phyloP scores from a whole-genome alignment of 345 rosid species.

The Eucalyptus grandis region DNA sequence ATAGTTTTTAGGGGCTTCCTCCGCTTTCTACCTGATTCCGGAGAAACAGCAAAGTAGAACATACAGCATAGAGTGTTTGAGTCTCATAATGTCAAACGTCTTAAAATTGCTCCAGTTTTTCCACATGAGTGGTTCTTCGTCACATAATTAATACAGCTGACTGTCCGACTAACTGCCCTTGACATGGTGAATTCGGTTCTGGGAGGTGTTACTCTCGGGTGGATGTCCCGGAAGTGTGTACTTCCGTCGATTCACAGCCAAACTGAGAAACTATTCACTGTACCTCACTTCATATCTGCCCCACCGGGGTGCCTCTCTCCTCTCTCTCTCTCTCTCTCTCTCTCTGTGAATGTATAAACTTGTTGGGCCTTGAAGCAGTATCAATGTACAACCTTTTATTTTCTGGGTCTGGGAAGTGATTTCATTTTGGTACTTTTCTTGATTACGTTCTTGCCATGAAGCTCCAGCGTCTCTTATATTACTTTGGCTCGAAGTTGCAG shows the following conservation, averaged over 20 bases:
- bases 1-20: neutral
- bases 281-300: neutral
- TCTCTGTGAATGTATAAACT: neutral
- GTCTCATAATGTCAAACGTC: neutral
- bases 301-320: neutral
- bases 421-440: neutral
- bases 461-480: neutral
- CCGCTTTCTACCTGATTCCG: neutral
- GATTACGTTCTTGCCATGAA: neutral
- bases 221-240: neutral
- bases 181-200: neutral
- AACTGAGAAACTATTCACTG: neutral
- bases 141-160: neutral
- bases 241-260: neutral
- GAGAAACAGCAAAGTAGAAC: neutral
- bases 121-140: neutral
- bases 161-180: neutral
- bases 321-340: neutral
- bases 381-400: neutral
- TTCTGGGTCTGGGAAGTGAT: neutral
- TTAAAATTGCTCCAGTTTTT: neutral
- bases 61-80: neutral
- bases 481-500: neutral
- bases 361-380: neutral
- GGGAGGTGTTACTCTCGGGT: neutral